A percentile compares a stretch with the other conserved stretches of the same genome.
Conservation (phyloP, 352 stramenopile species). For the Phytophthora sp. region DNA sequence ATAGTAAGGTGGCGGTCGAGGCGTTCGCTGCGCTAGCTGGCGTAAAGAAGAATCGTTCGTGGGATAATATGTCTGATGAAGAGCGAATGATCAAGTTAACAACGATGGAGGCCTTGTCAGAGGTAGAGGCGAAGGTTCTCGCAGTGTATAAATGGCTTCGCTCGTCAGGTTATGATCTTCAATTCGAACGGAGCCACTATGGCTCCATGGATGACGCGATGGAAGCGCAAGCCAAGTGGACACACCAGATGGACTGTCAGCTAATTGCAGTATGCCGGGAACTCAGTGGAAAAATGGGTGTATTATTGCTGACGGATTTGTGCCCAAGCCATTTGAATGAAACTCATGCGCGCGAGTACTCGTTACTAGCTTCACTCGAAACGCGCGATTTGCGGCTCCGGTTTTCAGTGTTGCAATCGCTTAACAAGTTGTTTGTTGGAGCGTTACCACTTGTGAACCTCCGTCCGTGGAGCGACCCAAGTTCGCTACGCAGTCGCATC, state of each 20-base stretch:
- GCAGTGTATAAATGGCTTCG: constrained; percentile 57
- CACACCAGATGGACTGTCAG: constrained; percentile 75
- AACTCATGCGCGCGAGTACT: constrained; percentile 40
- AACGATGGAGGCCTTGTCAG: constrained; percentile 7
- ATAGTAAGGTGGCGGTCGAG: constrained; percentile 44
- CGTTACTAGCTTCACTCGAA: constrained; percentile 48
- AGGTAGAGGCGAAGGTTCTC: constrained; percentile 29
- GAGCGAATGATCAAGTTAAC: constrained; percentile 18
- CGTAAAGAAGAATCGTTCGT: constrained; percentile 22
- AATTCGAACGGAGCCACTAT: constrained; percentile 61
- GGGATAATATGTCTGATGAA: constrained; percentile 17
- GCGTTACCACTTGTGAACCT: constrained; percentile 75
- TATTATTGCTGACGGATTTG: constrained; percentile 67
- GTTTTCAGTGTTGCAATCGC: constrained; percentile 60
- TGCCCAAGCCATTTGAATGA: constrained; percentile 65
- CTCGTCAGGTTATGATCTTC: constrained; percentile 61
- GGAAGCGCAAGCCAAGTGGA: constrained; percentile 67
- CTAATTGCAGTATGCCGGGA: constrained; percentile 55
- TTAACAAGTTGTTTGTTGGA: constrained; percentile 61
- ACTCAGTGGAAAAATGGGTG: constrained; percentile 54
- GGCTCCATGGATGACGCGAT: constrained; percentile 46
- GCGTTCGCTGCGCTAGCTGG: constrained; percentile 34
- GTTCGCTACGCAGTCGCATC: constrained; percentile 55
- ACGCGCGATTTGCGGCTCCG: constrained; percentile 66
- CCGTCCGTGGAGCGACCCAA: constrained; percentile 54